phyloP scores from a whole-genome alignment of 768 basidiomycete species.

The Amanita molliuscula region DNA sequence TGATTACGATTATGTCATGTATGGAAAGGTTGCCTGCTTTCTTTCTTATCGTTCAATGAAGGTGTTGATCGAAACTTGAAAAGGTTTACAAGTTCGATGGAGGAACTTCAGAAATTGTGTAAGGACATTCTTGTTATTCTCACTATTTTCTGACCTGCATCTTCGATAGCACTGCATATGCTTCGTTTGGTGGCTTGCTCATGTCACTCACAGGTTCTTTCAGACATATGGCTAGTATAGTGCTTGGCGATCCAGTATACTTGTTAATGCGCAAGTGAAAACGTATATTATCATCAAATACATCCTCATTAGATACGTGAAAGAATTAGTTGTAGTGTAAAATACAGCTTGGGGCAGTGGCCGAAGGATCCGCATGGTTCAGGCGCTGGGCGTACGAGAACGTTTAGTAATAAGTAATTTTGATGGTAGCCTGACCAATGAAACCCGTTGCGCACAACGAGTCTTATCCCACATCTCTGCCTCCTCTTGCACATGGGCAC shows the following conservation, averaged over 20 bases:
- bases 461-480: constrained; percentile 90
- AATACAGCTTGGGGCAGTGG: constrained; percentile 5
- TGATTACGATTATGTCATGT: constrained; percentile 99
- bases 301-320: constrained; percentile 8
- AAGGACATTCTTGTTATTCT: constrained; percentile 17
- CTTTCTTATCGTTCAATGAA: background rate
- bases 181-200: constrained; percentile 91
- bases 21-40: constrained; percentile 70
- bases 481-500: constrained; percentile 36
- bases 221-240: constrained; percentile 85
- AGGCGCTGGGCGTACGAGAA: background rate
- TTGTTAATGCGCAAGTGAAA: constrained; percentile 71
- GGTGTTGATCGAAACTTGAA: background rate
- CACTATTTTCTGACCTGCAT: constrained; percentile 8
- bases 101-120: constrained; percentile 78
- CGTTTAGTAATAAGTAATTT: constrained; percentile 19
- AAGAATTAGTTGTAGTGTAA: constrained; percentile 4
- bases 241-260: constrained; percentile 89
- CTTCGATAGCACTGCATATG: constrained; percentile 74
- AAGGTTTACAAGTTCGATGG: constrained; percentile 97
- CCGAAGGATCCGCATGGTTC: background rate
- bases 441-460: constrained; percentile 76
- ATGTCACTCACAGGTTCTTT: constrained; percentile 91
- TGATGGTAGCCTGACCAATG: constrained; percentile 66
- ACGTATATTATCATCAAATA: constrained; percentile 4